Evolutionary conservation across 2,329 filamentous ascomycete species (phyloP).

Genomic region (Exophiala sp.): DNA sequence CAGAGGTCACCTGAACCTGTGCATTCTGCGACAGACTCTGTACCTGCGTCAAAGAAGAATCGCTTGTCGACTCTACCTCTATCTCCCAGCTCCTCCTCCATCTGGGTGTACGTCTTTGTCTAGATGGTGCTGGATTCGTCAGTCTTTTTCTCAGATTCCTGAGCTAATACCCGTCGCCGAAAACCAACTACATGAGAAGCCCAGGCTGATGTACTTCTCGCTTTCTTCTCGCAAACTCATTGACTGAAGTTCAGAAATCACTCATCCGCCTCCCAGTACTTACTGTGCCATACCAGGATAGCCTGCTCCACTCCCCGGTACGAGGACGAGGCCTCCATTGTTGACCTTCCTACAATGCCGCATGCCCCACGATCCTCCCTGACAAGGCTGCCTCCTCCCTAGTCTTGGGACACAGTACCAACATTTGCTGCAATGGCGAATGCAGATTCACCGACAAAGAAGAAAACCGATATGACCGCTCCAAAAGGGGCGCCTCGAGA

Average conservation of each 20-base stretch:
- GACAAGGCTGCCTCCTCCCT: constrained; percentile 1
- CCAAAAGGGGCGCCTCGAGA: constrained; percentile 12
- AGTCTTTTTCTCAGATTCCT: too few relatives aligned
- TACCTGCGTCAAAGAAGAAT: constrained; percentile 24
- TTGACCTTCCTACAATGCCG: background rate
- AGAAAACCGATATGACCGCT: constrained; percentile 13
- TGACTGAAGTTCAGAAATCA: background rate
- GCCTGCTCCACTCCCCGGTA: too few relatives aligned
- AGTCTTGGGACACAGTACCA: background rate
- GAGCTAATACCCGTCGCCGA: too few relatives aligned
- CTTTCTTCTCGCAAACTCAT: background rate
- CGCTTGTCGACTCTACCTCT: constrained; percentile 8
- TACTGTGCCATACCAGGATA: background rate
- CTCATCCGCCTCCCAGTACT: too few relatives aligned
- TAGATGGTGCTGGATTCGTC: background rate
- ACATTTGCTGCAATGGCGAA: constrained; percentile 17
- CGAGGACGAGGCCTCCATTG: background rate
- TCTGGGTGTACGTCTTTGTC: constrained; percentile 3
- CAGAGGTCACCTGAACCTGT: constrained; percentile 23
- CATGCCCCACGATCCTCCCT: background rate
- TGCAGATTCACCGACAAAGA: constrained; percentile 7
- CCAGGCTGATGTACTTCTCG: background rate
- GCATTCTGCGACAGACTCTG: constrained; percentile 11
- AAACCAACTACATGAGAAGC: too few relatives aligned
- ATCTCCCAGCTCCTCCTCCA: constrained; percentile 6